Conservation (phyloP, 192 early-diverging fungal species). For the Umbelopsis sp. region DNA sequence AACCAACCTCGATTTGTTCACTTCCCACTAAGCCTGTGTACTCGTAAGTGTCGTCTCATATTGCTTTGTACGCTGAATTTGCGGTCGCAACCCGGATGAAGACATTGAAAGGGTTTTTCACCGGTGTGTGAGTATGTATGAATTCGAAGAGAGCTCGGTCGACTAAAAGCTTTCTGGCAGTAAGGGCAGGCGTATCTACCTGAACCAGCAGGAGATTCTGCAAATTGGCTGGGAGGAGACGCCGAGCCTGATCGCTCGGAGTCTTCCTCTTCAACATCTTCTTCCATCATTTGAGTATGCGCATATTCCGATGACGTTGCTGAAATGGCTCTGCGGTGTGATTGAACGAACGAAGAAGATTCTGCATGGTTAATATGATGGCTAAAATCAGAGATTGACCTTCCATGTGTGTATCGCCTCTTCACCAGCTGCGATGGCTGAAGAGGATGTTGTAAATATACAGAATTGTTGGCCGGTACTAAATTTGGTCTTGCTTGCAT, state of each 20-base stretch:
- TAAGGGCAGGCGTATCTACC: constrained; percentile 52
- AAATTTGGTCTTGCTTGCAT: constrained; percentile 17
- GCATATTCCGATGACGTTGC: neutral
- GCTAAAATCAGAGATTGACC: constrained; percentile 4
- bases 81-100: constrained; percentile 25
- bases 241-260: constrained; percentile 6
- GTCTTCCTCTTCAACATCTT: neutral
- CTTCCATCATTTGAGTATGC: neutral
- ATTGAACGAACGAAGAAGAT: neutral
- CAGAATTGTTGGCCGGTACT: neutral
- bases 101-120: constrained; percentile 43
- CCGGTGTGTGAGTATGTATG: constrained; percentile 46
- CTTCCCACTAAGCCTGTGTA: constrained; percentile 6
- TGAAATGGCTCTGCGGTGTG: constrained; percentile 1
- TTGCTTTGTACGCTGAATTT: constrained; percentile 72
- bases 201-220: constrained; percentile 11
- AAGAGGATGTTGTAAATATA: constrained; percentile 2
- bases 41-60: constrained; percentile 43
- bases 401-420: neutral
- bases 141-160: constrained; percentile 66
- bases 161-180: constrained; percentile 65
- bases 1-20: neutral
- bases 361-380: neutral
- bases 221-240: constrained; percentile 10
- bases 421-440: neutral